Conservation (phyloP, 768 basidiomycete species). For the Suillus alpinus region DNA sequence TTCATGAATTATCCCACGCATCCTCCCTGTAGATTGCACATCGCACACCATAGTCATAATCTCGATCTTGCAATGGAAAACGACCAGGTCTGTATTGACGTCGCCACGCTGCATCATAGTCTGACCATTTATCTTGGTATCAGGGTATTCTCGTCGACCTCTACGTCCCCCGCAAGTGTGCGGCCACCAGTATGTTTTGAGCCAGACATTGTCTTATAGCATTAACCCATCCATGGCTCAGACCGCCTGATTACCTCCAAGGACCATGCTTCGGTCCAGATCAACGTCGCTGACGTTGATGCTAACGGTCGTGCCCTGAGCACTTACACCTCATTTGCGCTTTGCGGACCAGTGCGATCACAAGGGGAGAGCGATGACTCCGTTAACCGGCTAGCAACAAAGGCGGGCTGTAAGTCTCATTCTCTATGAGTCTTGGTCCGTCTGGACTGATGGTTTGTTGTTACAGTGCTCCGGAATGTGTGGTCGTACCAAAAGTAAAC, state of each 20-base stretch:
- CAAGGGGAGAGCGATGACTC: constrained; percentile 97
- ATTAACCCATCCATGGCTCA: constrained; percentile 29
- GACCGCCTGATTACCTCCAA: constrained; percentile 98
- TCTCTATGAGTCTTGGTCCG: neutral
- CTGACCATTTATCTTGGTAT: constrained; percentile 1
- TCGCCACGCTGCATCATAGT: neutral
- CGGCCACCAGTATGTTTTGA: constrained; percentile 82
- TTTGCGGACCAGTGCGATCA: constrained; percentile 91
- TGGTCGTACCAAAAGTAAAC: constrained; percentile 93
- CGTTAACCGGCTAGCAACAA: constrained; percentile 92
- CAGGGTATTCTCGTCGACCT: constrained; percentile 99
- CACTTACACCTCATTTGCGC: constrained; percentile 88
- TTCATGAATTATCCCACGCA: constrained; percentile 26
- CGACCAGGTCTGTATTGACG: constrained; percentile 64
- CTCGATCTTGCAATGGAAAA: constrained; percentile 70
- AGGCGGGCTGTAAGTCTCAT: constrained; percentile 80
- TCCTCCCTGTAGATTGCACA: constrained; percentile 4
- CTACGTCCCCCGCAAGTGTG: constrained; percentile 99
- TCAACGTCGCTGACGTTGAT: constrained; percentile 93
- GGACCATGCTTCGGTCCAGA: constrained; percentile 98
- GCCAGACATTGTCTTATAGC: neutral
- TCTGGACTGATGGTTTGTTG: constrained; percentile 6
- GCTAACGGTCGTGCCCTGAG: constrained; percentile 74
- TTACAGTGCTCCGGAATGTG: constrained; percentile 88
- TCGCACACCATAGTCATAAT: constrained; percentile 1